phyloP scores from a whole-genome alignment of 139 green algal species.

The Diplosphaera chodatii region DNA sequence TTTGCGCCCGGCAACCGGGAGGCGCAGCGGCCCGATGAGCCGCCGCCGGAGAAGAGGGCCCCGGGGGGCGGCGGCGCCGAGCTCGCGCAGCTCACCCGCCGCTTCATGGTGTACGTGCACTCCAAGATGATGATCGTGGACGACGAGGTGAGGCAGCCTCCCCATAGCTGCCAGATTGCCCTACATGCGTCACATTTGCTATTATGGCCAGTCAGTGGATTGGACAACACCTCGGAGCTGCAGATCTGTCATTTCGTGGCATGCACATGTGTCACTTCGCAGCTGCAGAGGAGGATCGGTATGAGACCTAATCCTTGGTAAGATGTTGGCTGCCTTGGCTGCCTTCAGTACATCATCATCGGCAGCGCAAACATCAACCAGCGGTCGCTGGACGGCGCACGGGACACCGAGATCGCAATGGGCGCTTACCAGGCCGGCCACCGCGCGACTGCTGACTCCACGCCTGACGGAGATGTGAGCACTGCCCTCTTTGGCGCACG shows the following conservation, averaged over 20 bases:
- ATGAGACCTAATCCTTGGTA: too few species aligned
- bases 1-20: slow-evolving; percentile 37
- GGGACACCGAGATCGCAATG: slow-evolving; percentile 55
- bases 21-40: slow-evolving; percentile 6
- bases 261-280: too few species aligned
- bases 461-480: background rate
- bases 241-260: too few species aligned
- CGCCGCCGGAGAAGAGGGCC: background rate
- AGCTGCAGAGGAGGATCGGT: too few species aligned
- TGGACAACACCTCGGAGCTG: too few species aligned
- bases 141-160: slow-evolving; percentile 24
- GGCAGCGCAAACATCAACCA: slow-evolving; percentile 66
- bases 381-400: slow-evolving; percentile 39
- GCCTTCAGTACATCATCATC: slow-evolving; percentile 45
- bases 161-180: background rate
- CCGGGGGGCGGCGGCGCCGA: background rate
- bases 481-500: too few species aligned
- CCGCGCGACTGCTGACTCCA: background rate
- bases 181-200: too few species aligned
- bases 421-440: slow-evolving; percentile 38
- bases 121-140: slow-evolving; percentile 53
- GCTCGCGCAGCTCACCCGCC: slow-evolving; percentile 10
- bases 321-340: too few species aligned
- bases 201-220: too few species aligned
- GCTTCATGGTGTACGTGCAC: slow-evolving; percentile 63